These are phyloP conservation scores for Melastoma malabathricum DNA, from an alignment of 345 rosid genomes.

Conservation along the genomic window DNA sequence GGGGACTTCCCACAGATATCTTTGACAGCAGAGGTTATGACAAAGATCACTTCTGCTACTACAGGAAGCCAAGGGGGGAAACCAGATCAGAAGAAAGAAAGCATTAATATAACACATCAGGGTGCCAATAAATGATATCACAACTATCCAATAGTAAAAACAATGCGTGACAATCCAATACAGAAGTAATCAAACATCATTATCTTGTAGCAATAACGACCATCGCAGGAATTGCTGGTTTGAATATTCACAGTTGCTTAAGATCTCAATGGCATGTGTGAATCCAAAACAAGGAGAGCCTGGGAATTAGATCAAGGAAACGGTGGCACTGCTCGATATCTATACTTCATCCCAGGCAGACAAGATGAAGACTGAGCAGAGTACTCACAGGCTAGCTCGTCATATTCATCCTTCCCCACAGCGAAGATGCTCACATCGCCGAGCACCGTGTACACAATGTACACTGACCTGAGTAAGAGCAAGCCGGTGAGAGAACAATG, in stretches of 20 bases:
- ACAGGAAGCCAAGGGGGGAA: background rate
- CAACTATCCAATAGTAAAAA: too few relatives aligned
- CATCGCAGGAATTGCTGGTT: too few relatives aligned
- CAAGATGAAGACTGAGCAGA: conserved; percentile 1
- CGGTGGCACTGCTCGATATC: too few relatives aligned
- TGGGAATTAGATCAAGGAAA: too few relatives aligned
- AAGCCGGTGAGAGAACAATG: background rate
- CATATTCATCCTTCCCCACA: conserved; percentile 95
- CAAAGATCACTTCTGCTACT: conserved; percentile 91
- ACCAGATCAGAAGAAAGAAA: background rate
- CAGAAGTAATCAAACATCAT: background rate
- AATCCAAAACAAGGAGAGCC: too few relatives aligned
- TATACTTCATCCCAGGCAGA: background rate
- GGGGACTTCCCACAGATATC: conserved; percentile 94
- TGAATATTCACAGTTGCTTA: too few relatives aligned
- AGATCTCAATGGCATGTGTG: too few relatives aligned
- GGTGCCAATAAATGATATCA: too few relatives aligned
- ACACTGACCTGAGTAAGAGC: conserved; percentile 56
- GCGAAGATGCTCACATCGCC: conserved; percentile 85
- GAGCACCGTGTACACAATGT: conserved; percentile 81
- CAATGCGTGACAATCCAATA: background rate
- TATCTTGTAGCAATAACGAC: too few relatives aligned
- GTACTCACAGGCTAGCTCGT: conserved; percentile 92
- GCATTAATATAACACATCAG: too few relatives aligned
- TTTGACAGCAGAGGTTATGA: conserved; percentile 74